Evolutionary conservation across 192 early-diverging fungal genomes (phyloP).

Genomic region (Spizellomyces sp.): DNA sequence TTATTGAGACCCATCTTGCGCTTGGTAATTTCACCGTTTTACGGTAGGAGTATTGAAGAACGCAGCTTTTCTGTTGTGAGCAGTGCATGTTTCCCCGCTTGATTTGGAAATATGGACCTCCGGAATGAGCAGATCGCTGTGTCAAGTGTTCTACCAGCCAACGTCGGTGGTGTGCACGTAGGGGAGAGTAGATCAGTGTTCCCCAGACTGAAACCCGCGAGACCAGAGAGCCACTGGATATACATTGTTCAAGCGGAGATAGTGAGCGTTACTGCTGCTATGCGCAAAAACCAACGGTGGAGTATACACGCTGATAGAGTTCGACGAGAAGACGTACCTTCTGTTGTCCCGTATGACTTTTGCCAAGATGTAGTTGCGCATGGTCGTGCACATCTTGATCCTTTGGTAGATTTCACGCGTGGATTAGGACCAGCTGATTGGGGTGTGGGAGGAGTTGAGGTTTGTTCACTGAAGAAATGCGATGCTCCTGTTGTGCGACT

Average conservation of each 20-base stretch:
- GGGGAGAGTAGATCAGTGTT: no score
- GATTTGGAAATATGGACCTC: not conserved
- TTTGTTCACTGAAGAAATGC: no score
- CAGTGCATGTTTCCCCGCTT: not conserved
- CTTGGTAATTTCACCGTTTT: no score
- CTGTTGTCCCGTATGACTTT: slow-evolving; percentile 16
- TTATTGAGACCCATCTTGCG: no score
- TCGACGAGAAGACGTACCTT: not conserved
- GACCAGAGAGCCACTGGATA: slow-evolving; percentile 44
- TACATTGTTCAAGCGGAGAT: slow-evolving; percentile 77
- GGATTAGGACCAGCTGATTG: slow-evolving; percentile 8
- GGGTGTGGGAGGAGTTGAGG: slow-evolving; percentile 8
- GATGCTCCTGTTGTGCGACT: no score
- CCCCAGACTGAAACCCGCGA: not conserved
- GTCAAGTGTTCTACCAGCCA: not conserved
- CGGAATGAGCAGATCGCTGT: not conserved
- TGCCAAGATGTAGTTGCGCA: slow-evolving; percentile 12
- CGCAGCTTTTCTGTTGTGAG: not conserved
- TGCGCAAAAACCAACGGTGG: slow-evolving; percentile 85
- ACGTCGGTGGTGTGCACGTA: no score
- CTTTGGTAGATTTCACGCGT: slow-evolving; percentile 32
- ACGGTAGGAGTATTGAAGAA: no score
- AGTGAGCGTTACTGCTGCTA: slow-evolving; percentile 70
- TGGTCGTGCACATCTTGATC: slow-evolving; percentile 22
- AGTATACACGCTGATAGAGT: slow-evolving; percentile 41